Base-by-base conservation (phyloP, 129 eudicot genomes). In the Oenanthe sinensis region DNA sequence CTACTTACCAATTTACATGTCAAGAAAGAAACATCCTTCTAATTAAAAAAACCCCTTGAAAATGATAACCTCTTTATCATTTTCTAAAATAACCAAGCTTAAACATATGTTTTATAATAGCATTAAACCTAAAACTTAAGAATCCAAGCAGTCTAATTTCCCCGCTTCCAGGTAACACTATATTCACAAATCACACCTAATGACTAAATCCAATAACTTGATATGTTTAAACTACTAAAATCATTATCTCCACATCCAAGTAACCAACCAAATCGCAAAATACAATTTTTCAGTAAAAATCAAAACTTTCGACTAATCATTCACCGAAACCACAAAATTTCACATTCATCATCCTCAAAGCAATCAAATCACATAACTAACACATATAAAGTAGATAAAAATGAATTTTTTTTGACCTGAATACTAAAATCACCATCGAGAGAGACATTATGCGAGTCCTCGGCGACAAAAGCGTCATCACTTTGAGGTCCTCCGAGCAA, bases 341-440 rank as follows among this genome's bases (percentile, higher is more conserved):
- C 60, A 19, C 19, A 17, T 17, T 11, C 36, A 26, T 0, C 69
- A n/a, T 26, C 36, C 69, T 11, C 30, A 60, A 26, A 26, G 3
- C 68, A 67, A 33, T 12, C 4, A 28, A 2, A 30, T 2, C 43
- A 67, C 44, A 22, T 8, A 26, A 52, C 24, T 33, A 33, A 33
- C 19, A 17, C 28, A 9, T 3, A 71, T 0, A 19, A 43, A 22
- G 5, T 9, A 22, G 0, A 71, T 11, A 11, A 71, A 71, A 43
- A 71, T 17, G 5, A 3, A 8, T 19, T 39, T 5, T 42, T 39
- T 30, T 12, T 6, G 24, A 78, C 97, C 98, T 95, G 97, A 33
- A 95, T 95, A 81, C 98, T 95, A 84, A 95, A 95, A 85, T 95
- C 96, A 10, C 98, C 98, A 78, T 88, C 98, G 78, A 94, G 82